A percentile compares a stretch with the other conserved stretches of the same genome.
Evolutionary conservation across 2,329 filamentous ascomycete species (phyloP).

Genomic region (Aspergillus udagawae): DNA sequence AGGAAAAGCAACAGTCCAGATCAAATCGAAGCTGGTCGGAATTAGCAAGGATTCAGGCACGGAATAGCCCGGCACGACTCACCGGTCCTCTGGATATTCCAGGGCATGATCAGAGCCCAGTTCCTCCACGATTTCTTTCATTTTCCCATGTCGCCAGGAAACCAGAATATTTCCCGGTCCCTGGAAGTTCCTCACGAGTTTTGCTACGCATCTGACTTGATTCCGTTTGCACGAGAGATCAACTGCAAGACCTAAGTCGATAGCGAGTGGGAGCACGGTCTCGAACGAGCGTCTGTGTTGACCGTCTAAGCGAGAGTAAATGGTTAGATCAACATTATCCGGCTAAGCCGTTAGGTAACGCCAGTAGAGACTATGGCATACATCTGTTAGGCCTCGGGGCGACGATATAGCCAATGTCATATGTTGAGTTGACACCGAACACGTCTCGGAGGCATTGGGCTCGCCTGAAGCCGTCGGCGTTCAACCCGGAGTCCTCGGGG

Average conservation of each 20-base stretch:
- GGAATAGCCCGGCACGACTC: slow-evolving; percentile 2
- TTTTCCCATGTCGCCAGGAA: slow-evolving; percentile 26
- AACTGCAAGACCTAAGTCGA: slow-evolving; percentile 23
- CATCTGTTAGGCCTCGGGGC: slow-evolving; percentile 22
- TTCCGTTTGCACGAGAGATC: slow-evolving; percentile 25
- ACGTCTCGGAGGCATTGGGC: slow-evolving; percentile 26
- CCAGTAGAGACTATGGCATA: slow-evolving; percentile 11
- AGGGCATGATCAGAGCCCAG: slow-evolving; percentile 18
- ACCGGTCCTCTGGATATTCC: slow-evolving; percentile 25
- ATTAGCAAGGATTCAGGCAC: neutral
- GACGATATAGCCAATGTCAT: slow-evolving; percentile 26
- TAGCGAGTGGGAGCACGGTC: slow-evolving; percentile 25
- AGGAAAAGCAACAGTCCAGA: slow-evolving; percentile 28
- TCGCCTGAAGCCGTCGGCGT: slow-evolving; percentile 20
- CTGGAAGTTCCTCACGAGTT: slow-evolving; percentile 15
- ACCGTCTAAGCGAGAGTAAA: slow-evolving; percentile 4
- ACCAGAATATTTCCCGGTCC: slow-evolving; percentile 27
- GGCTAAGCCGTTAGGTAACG: neutral
- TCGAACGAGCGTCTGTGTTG: slow-evolving; percentile 17
- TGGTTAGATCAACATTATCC: neutral
- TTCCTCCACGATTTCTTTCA: slow-evolving; percentile 17
- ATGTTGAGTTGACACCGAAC: slow-evolving; percentile 21
- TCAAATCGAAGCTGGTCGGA: slow-evolving; percentile 23
- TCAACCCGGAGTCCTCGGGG: slow-evolving; percentile 20
- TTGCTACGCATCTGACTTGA: slow-evolving; percentile 18